Evolutionary conservation across 257 asterid genomes (phyloP), one percentile per base, ranked within the genome.

Genomic region (Lavandula angustifolia): DNA sequence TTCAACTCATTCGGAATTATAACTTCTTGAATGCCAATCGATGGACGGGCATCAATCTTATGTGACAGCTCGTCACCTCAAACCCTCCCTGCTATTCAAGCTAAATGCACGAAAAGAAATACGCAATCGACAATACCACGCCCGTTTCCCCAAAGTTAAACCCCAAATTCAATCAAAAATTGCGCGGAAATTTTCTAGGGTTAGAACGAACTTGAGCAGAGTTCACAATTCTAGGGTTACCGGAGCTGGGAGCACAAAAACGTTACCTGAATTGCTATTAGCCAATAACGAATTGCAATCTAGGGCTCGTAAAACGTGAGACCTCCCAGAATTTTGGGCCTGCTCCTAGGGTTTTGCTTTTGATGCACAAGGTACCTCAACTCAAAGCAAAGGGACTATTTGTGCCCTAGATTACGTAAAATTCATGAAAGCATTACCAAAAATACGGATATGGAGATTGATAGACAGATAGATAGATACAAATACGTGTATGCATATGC

Each of bases 331-430:
- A 67, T 63, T 71, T 75, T 13, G 71, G 54, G 49, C 42, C 56
- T 22, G 69, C 67, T 56, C 73, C 77, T 76, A 79, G 87, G 83
- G 82, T 77, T 84, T 83, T 70, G 72, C 76, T 61, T 74, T 17
- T 72, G 84, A 75, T 75, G 86, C 84, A 73, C 75, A 73, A 61
- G 75, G 73, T 73, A 83, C 79, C 84, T 80, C 84, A 81, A 75
- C 78, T 81, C 78, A 74, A 54, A 72, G 77, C 76, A 73, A 66
- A 62, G 75, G 73, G 67, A 59, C 68, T 35, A 54, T 35, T 48
- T 67, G 12, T 75, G 74, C 64, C 73, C 81, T 67, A 56, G 67
- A 53, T 59, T 64, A 77, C 62, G 71, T 66, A 58, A 44, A 58
- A 75, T 55, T 72, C 46, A 51, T 61, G 34, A 65, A 54, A 72